Evolutionary conservation across 2,329 filamentous ascomycete genomes (phyloP), one percentile per base, ranked within the genome.

Genomic region (Cladophialophora psammophila): DNA sequence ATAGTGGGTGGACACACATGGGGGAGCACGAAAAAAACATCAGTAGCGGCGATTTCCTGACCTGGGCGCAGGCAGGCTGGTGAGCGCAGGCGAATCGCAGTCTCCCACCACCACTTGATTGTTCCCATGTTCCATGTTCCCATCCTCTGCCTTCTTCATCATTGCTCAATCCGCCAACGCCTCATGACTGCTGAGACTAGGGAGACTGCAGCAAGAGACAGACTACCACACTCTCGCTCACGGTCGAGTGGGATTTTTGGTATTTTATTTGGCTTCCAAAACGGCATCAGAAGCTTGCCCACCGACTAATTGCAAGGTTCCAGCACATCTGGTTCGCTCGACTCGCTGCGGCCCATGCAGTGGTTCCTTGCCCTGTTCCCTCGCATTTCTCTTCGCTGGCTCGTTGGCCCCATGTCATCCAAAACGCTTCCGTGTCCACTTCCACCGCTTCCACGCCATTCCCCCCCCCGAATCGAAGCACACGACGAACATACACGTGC

Each of bases 401-500:
- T 26, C 26, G 26, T 26, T 26, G 26, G 26, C 26, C 26, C 42
- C 42, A 48, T 48, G 42, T 48, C 42, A 48, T 55, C 31, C 35
- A 34, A 55, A 55, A 26, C 53, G 20, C 26, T 34, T 35, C 35
- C 53, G 31, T 55, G 53, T 38, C 53, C 52, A 34, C 52, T 32
- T 50, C 45, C 45, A 50, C 45, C 45, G 45, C 45, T 50, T 50
- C 45, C 20, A 50, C 45, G 45, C 45, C 45, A 50, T 50, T 26
- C 45, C 45, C 45, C 40, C 20, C 45, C 13, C 13, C 45, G 45
- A 50, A 31, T 50, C 20, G 45, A 50, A 68, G 66, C 68, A 70
- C 60, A 63, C 68, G 68, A 70, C 45, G 45, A 55, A 36, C 54
- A 54, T 38, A 61, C 68, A 70, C 68, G 68, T 70, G 68, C 68